These are phyloP conservation scores for Rubus idaeus DNA, from an alignment of 306 rosid genomes.

Conservation along the genomic window DNA sequence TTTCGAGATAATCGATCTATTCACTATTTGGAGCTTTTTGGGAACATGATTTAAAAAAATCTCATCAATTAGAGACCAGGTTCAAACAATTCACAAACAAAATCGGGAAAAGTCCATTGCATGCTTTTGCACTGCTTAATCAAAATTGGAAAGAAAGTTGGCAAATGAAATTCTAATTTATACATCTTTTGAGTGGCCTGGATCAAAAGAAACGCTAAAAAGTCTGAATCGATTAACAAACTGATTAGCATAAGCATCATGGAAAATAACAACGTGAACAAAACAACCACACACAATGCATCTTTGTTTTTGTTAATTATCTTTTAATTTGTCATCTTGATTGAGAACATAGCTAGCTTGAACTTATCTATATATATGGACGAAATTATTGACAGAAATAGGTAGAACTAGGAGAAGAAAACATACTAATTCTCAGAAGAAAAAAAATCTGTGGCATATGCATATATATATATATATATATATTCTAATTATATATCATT, in stretches of 20 bases:
- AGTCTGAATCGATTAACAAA: not conserved
- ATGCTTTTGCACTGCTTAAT: constrained; percentile 9
- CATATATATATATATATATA: too few relatives aligned
- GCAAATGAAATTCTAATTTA: not conserved
- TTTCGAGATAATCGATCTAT: not conserved
- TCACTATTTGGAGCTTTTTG: not conserved
- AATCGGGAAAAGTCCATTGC: not conserved
- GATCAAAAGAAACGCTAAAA: not conserved
- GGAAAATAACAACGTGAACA: not conserved
- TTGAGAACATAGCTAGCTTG: not conserved
- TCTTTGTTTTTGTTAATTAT: not conserved
- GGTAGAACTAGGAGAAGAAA: not conserved
- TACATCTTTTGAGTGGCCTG: not conserved
- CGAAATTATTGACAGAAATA: not conserved
- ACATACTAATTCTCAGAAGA: too few relatives aligned
- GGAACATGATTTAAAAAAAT: not conserved
- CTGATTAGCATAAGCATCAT: not conserved
- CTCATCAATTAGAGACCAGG: not conserved
- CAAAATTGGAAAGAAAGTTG: constrained; percentile 1
- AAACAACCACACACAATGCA: not conserved
- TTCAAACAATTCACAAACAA: constrained; percentile 1
- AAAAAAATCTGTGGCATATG: not conserved
- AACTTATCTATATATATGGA: not conserved
- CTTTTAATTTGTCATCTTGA: not conserved
- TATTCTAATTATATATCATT: not conserved